Base-by-base conservation (phyloP, 306 rosid species). In the Morella rubra region DNA sequence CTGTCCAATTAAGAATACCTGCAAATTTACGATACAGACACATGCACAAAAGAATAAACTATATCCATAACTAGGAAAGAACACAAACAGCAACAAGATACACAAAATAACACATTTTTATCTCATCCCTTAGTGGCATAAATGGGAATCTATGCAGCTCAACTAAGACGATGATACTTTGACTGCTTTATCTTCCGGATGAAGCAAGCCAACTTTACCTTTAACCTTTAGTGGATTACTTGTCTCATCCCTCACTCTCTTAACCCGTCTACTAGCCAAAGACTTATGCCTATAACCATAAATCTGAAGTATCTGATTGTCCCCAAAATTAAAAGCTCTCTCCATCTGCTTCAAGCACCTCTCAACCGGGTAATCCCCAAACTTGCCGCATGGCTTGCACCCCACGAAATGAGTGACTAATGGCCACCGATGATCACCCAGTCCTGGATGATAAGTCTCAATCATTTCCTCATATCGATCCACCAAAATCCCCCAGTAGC, bases 341-440 rank as follows among this genome's bases (percentile, higher is more conserved):
- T 88, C 91, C 91, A 88, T 88, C 15, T 85, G 89, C 81, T 67
- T 88, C 83, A 88, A 12, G 67, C 89, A 88, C 67, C 86, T 73
- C 71, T 88, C 89, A 51, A 88, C 86, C 2, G 91, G 87, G 60
- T 85, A 88, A 72, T 88, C 91, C 44, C 91, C 91, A 11, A 83
- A 85, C 73, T 85, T 88, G 52, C 87, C 86, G n/a, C 91, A 88
- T 10, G 91, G 91, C 69, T 88, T 88, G 72, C 91, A 88, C 41
- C 91, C 91, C 27, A 88, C 91, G 19, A 88, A 88, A 69, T 88
- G 91, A 3, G 91, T 88, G 58, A 88, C 89, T 40, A 88, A 61
- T 22, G 91, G 91, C 91, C 91, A 88, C 40, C 91, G 72, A 44
- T 88, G 86, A 14, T 88, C 91, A 0, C 89, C 91, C 0, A 85